Conservation (phyloP, 306 rosid genomes). For the Acacia confusa region DNA sequence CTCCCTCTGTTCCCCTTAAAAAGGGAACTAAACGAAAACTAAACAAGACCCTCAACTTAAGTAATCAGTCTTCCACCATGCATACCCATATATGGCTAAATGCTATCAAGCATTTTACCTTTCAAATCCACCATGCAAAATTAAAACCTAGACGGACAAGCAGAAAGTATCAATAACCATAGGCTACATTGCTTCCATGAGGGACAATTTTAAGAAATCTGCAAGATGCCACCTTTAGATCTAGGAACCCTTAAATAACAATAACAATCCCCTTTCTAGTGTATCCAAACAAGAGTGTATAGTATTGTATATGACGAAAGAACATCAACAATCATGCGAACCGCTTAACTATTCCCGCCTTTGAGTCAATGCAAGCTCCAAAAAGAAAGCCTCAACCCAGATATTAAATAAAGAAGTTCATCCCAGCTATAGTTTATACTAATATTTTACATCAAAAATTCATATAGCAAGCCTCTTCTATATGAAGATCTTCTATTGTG, state of each 20-base stretch:
- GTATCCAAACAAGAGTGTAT: background rate
- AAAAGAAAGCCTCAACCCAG: background rate
- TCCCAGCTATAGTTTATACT: slow-evolving; percentile 9
- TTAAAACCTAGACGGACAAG: background rate
- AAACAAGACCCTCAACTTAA: background rate
- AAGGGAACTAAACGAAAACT: background rate
- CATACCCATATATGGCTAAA: no score
- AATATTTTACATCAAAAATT: background rate
- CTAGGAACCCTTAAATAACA: background rate
- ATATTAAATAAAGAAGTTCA: slow-evolving; percentile 8
- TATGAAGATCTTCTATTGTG: background rate
- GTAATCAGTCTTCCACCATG: background rate
- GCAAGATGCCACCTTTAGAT: background rate
- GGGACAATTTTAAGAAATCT: background rate
- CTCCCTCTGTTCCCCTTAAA: background rate
- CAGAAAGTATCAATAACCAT: background rate
- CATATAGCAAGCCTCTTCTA: background rate
- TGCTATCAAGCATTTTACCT: background rate
- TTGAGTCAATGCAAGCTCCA: background rate
- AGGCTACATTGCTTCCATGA: background rate
- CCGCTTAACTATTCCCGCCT: background rate
- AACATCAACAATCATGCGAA: background rate
- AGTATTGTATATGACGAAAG: background rate
- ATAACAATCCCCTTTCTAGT: background rate
- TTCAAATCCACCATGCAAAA: slow-evolving; percentile 4